Percentiles rank a stretch among this genome's conserved stretches.
phyloP scores from a whole-genome alignment of 208 protist genomes.

The Endotrypanum monterogeii region DNA sequence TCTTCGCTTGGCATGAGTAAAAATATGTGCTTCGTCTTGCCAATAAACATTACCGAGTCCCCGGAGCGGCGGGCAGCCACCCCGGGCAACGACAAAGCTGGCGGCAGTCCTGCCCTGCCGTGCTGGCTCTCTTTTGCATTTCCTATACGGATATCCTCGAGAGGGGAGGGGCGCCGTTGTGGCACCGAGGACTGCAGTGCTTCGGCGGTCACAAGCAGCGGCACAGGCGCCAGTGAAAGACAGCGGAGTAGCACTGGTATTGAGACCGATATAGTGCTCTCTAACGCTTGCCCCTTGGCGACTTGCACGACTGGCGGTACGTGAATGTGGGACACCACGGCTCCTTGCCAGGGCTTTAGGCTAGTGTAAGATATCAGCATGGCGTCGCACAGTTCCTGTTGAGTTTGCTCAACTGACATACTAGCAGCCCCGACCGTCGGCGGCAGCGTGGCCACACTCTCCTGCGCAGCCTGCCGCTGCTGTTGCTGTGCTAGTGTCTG shows the following conservation, averaged over 20 bases:
- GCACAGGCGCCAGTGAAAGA: slow-evolving; percentile 59
- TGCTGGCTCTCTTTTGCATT: neutral
- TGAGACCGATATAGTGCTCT: neutral
- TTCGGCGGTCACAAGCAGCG: slow-evolving; percentile 61
- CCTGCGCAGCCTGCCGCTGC: slow-evolving; percentile 22
- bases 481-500: slow-evolving; percentile 30
- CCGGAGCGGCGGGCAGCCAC: slow-evolving; percentile 3
- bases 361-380: slow-evolving; percentile 40
- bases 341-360: slow-evolving; percentile 54
- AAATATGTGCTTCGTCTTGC: slow-evolving; percentile 62
- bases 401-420: slow-evolving; percentile 35
- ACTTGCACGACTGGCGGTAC: slow-evolving; percentile 36
- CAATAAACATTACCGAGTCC: slow-evolving; percentile 60
- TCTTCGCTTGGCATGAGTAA: slow-evolving; percentile 65
- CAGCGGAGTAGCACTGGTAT: slow-evolving; percentile 57
- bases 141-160: neutral
- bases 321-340: slow-evolving; percentile 36
- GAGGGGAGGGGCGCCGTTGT: neutral
- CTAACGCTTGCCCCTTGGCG: neutral
- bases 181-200: slow-evolving; percentile 24
- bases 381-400: slow-evolving; percentile 54
- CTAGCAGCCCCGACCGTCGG: neutral
- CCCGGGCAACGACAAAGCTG: neutral
- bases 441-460: slow-evolving; percentile 10
- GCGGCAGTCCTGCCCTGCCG: neutral